phyloP scores from a whole-genome alignment of 2,329 filamentous ascomycete genomes.

The Blastomyces emzantsi region DNA sequence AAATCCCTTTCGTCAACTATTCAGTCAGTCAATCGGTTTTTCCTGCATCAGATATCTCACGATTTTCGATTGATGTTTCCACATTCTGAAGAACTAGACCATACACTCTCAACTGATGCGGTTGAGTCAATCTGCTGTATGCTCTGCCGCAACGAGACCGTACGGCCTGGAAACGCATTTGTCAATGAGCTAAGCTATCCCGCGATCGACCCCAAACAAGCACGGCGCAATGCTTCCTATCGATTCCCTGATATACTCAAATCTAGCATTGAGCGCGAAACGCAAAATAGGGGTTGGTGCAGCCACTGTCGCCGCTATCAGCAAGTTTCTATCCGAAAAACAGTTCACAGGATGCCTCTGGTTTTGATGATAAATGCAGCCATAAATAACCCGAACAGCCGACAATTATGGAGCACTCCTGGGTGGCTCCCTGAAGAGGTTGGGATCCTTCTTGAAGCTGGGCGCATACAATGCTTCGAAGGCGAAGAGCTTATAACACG shows the following conservation, averaged over 20 bases:
- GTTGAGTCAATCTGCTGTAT: constrained; percentile 63
- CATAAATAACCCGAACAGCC: constrained; percentile 60
- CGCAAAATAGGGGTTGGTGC: constrained; percentile 87
- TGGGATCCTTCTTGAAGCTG: constrained; percentile 79
- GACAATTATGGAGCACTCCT: constrained; percentile 71
- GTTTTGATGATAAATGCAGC: constrained; percentile 84
- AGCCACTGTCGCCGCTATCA: constrained; percentile 85
- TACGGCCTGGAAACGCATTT: constrained; percentile 65
- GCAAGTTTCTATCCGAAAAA: constrained; percentile 73
- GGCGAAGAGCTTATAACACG: constrained; percentile 79
- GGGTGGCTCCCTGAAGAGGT: constrained; percentile 93
- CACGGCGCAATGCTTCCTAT: constrained; percentile 40
- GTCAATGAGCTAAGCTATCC: constrained; percentile 85
- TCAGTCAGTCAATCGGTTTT: constrained; percentile 75
- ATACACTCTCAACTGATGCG: constrained; percentile 44
- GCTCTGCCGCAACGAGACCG: constrained; percentile 79
- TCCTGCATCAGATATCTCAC: constrained; percentile 68
- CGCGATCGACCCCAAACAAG: constrained; percentile 44
- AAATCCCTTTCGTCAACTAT: constrained; percentile 71
- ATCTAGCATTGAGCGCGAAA: constrained; percentile 79
- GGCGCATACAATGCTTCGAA: constrained; percentile 92
- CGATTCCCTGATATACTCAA: constrained; percentile 88
- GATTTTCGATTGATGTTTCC: constrained; percentile 64
- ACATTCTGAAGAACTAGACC: constrained; percentile 58
- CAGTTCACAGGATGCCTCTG: constrained; percentile 68